Percentiles rank a stretch among this genome's conserved stretches.
Evolutionary conservation across 192 early-diverging fungal genomes (phyloP).

Genomic region (Backusella mclennaniae): DNA sequence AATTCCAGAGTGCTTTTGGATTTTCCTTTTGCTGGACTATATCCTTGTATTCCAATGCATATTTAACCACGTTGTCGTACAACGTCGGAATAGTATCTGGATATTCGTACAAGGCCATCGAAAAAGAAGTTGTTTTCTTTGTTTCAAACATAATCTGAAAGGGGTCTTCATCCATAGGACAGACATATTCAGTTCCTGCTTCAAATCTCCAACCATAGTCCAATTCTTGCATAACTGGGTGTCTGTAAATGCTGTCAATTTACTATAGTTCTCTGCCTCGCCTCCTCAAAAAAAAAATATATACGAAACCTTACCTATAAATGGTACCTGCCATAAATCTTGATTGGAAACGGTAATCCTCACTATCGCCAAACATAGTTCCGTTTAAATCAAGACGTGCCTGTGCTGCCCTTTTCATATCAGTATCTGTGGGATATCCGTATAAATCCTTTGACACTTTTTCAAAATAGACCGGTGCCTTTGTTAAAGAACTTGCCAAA

Average conservation of each 20-base stretch:
- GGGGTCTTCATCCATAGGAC: conserved; percentile 51
- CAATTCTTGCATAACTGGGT: conserved; percentile 46
- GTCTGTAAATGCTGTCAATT: conserved; percentile 37
- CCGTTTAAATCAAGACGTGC: conserved; percentile 29
- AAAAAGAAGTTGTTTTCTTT: conserved; percentile 49
- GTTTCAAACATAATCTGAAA: conserved; percentile 56
- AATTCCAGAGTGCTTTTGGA: conserved; percentile 16
- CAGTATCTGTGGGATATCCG: conserved; percentile 23
- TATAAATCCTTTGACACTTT: conserved; percentile 19
- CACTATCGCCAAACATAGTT: conserved; percentile 38
- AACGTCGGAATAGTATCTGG: conserved; percentile 48
- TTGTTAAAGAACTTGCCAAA: conserved; percentile 19
- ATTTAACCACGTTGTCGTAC: conserved; percentile 45
- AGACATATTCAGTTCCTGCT: conserved; percentile 48
- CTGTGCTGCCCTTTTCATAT: conserved; percentile 26
- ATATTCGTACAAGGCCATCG: conserved; percentile 50
- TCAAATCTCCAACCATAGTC: conserved; percentile 64
- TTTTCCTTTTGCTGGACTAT: conserved; percentile 10
- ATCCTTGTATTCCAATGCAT: conserved; percentile 14
- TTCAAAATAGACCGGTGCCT: conserved; percentile 24
- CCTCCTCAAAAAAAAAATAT: neutral
- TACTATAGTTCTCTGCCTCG: neutral
- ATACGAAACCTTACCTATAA: conserved; percentile 34
- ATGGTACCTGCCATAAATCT: conserved; percentile 38
- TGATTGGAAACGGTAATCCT: conserved; percentile 53